Evolutionary conservation across 768 basidiomycete genomes (phyloP), one percentile per base, ranked within the genome.

Genomic region (Tricholoma furcatifolium): DNA sequence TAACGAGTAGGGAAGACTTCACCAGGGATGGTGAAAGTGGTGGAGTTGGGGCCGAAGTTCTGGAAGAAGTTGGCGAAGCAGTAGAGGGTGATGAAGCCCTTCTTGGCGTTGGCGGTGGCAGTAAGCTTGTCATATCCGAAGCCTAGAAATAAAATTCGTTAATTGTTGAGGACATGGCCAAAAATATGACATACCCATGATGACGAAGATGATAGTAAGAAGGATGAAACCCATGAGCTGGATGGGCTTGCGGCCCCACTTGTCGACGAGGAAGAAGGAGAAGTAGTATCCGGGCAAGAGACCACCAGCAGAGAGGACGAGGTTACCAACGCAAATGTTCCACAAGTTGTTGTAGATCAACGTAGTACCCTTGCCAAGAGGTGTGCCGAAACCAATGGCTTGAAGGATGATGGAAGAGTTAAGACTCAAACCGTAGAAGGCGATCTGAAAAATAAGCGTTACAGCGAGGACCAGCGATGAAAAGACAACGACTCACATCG

Each of bases 21-120:
- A 57, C 88, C 89, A 0, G 91, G 90, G 3, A 92, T 72, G 50
- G 92, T 53, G 67, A 93, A 93, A 0, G 90, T 91, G 0, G 88
- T 92, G 0, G 79, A 80, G 60, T 91, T 90, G 9, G 86, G 88
- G 2, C 88, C 91, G 56, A 91, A 93, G 71, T 93, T 93, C 73
- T 90, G 87, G 86, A 92, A 91, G 74, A 91, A 91, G 66, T 89
- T 87, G 61, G 89, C 80, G n/a, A 93, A 73, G 65, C 89, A 89
- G 73, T 93, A 93, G 23, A 91, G 79, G 72, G 88, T 86, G 44
- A 91, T 84, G 66, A 93, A 92, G 2, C 76, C 88, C 32, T 82
- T 81, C 14, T 44, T 75, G 17, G 71, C 66, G 2, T 65, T 10
- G 2, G 58, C 3, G 1, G 75, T 78, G 27, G 76, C 74, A 44